Evolutionary conservation across 768 basidiomycete species (phyloP).

Genomic region (Rhodotorula diobovata): DNA sequence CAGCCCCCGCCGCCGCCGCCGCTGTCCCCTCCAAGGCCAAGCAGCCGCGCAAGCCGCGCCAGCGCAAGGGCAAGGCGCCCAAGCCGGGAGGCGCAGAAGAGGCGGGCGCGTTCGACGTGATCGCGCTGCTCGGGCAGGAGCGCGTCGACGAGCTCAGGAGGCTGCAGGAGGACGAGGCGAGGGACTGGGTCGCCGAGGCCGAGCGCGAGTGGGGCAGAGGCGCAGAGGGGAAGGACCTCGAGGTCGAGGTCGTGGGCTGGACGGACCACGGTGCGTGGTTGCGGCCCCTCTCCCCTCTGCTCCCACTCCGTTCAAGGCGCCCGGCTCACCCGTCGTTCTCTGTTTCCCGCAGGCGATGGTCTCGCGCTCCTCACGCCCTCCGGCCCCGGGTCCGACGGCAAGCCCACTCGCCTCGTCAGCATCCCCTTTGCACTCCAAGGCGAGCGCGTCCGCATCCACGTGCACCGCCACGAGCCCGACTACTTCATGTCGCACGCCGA

Average conservation of each 20-base stretch:
- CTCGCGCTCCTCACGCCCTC: slow-evolving; percentile 55
- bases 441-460: slow-evolving; percentile 67
- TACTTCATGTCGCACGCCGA: slow-evolving; percentile 71
- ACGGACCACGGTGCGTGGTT: slow-evolving; percentile 56
- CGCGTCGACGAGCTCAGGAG: slow-evolving; percentile 52
- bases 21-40: not conserved
- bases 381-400: slow-evolving; percentile 48
- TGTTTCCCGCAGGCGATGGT: slow-evolving; percentile 58
- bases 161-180: slow-evolving; percentile 47
- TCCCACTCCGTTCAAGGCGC: too few species aligned
- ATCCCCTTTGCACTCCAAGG: slow-evolving; percentile 80
- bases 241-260: slow-evolving; percentile 64
- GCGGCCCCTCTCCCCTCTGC: slow-evolving; percentile 49
- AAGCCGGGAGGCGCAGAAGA: slow-evolving; percentile 41
- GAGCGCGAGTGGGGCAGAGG: slow-evolving; percentile 49
- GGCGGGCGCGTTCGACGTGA: slow-evolving; percentile 61
- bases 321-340: not conserved
- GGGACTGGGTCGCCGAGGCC: slow-evolving; percentile 57
- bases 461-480: slow-evolving; percentile 62
- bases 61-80: slow-evolving; percentile 25
- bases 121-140: slow-evolving; percentile 61
- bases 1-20: too few species aligned
- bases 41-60: not conserved
- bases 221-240: slow-evolving; percentile 52
- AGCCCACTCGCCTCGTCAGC: slow-evolving; percentile 70